phyloP scores from a whole-genome alignment of 2,329 filamentous ascomycete species.

The Hirsutella minnesotensis region DNA sequence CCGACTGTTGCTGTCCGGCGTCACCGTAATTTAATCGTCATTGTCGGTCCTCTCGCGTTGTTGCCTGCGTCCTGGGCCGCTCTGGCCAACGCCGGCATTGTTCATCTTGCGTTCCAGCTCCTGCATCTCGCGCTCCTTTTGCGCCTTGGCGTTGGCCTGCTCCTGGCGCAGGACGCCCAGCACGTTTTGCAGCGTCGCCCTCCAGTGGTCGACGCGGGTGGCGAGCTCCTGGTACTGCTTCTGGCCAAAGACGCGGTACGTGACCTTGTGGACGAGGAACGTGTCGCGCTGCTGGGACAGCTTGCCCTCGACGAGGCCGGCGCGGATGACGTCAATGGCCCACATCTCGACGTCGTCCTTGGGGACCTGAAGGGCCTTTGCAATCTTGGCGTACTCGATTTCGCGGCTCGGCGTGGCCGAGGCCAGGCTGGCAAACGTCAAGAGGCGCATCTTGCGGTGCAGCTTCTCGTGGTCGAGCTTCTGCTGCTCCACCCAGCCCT shows the following conservation, averaged over 20 bases:
- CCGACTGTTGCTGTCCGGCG: no score
- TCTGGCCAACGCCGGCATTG: constrained; percentile 24
- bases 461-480: constrained; percentile 61
- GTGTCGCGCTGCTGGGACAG: constrained; percentile 85
- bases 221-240: constrained; percentile 97
- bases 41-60: constrained; percentile 40
- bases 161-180: constrained; percentile 67
- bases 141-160: constrained; percentile 64
- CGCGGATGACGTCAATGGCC: constrained; percentile 97
- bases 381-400: constrained; percentile 77
- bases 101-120: constrained; percentile 58
- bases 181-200: constrained; percentile 67
- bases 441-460: constrained; percentile 89
- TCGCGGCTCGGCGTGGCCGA: constrained; percentile 74
- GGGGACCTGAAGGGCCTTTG: constrained; percentile 73
- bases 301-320: constrained; percentile 90
- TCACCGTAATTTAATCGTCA: constrained; percentile 39
- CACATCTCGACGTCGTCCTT: constrained; percentile 86
- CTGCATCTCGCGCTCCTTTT: constrained; percentile 66
- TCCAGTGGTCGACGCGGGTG: constrained; percentile 84
- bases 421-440: constrained; percentile 84
- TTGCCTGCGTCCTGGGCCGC: constrained; percentile 18
- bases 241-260: constrained; percentile 92
- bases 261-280: constrained; percentile 91
- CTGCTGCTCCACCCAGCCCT: constrained; percentile 70